These are phyloP conservation scores for Mortierella sp. DNA, from an alignment of 371 early-diverging fungal species.

Conservation along the genomic window DNA sequence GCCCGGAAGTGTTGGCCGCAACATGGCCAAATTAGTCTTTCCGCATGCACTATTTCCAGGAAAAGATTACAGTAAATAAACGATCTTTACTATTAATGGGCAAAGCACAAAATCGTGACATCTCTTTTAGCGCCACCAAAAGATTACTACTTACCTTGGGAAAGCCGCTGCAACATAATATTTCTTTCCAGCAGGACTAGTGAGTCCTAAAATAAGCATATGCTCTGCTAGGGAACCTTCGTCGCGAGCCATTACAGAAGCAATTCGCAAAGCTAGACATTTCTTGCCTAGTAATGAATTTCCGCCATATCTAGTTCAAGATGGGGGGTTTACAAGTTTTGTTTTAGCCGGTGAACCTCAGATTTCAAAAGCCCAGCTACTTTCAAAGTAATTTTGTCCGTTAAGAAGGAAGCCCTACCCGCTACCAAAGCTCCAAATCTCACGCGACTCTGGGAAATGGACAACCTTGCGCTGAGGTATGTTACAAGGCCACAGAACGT, in stretches of 20 bases:
- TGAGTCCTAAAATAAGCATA: slow-evolving; percentile 61
- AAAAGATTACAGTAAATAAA: not conserved
- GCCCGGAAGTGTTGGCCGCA: slow-evolving; percentile 60
- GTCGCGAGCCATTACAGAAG: slow-evolving; percentile 60
- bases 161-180: slow-evolving; percentile 62
- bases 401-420: slow-evolving; percentile 36
- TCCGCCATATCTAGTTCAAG: slow-evolving; percentile 56
- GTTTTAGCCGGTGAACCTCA: not conserved
- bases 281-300: slow-evolving; percentile 62
- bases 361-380: not conserved
- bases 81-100: not conserved
- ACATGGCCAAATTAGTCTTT: slow-evolving; percentile 63
- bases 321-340: no score
- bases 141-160: slow-evolving; percentile 38
- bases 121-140: not conserved
- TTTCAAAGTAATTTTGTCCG: not conserved
- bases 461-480: slow-evolving; percentile 59
- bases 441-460: slow-evolving; percentile 62
- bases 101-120: not conserved
- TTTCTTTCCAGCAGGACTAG: slow-evolving; percentile 59
- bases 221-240: slow-evolving; percentile 63
- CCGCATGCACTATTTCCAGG: slow-evolving; percentile 54
- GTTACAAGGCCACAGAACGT: slow-evolving; percentile 61
- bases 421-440: slow-evolving; percentile 61
- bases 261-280: slow-evolving; percentile 60